Evolutionary conservation across 345 rosid genomes (phyloP).

Genomic region (Melaleuca alternifolia): DNA sequence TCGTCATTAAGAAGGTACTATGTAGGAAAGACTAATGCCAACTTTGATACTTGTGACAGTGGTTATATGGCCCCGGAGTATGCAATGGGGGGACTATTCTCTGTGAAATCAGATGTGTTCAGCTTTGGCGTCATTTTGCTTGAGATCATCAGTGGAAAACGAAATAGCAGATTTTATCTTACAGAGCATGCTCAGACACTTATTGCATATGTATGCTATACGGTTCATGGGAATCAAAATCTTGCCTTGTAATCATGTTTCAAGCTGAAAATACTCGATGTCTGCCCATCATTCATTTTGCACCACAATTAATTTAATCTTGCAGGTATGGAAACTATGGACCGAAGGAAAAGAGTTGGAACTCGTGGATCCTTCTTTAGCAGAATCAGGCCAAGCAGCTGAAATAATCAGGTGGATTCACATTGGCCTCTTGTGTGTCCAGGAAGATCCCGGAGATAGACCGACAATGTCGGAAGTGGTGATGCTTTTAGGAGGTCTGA

Average conservation of each 20-base stretch:
- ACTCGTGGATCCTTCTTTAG: constrained; percentile 13
- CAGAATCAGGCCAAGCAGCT: constrained; percentile 5
- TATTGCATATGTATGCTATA: constrained; percentile 7
- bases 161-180: constrained; percentile 5
- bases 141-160: constrained; percentile 28
- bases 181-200: constrained; percentile 12
- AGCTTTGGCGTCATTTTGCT: constrained; percentile 34
- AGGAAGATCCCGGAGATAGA: constrained; percentile 8
- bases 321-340: constrained; percentile 42
- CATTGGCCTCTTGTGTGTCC: constrained; percentile 29
- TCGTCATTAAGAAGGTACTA: not conserved
- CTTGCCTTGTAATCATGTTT: not conserved
- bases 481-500: constrained; percentile 20
- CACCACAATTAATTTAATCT: not conserved
- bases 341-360: constrained; percentile 27
- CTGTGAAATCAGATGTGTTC: constrained; percentile 31
- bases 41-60: constrained; percentile 3
- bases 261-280: not conserved
- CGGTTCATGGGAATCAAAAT: not conserved
- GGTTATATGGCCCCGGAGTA: constrained; percentile 41
- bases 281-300: not conserved
- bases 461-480: constrained; percentile 42
- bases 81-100: constrained; percentile 25
- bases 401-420: constrained; percentile 34
- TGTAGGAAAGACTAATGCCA: not conserved